Conservation (phyloP, 805 yeast species). For the Candida xiaguanensis region DNA sequence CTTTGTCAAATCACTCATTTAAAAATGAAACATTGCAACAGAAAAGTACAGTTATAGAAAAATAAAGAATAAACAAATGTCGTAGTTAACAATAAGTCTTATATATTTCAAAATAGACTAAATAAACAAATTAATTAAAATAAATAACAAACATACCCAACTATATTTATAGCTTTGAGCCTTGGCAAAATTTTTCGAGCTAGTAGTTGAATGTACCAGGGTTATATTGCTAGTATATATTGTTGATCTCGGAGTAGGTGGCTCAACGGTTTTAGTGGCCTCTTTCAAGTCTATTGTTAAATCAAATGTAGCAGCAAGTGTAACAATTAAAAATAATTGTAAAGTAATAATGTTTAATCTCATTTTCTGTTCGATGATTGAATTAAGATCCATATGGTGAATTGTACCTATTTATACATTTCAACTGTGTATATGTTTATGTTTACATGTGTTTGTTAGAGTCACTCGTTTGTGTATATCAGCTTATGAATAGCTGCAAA, state of each 20-base stretch:
- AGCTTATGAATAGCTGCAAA: too few species aligned
- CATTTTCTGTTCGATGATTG: too few species aligned
- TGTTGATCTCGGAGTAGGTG: background rate
- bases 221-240: background rate
- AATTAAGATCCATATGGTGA: background rate
- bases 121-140: background rate
- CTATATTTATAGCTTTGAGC: background rate
- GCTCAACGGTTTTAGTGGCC: constrained; percentile 2
- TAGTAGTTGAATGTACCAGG: background rate
- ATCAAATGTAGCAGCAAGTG: background rate
- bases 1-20: too few species aligned
- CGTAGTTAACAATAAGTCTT: too few species aligned
- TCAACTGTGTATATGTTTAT: too few species aligned
- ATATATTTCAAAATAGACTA: too few species aligned
- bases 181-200: background rate
- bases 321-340: background rate
- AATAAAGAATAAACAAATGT: too few species aligned
- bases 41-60: too few species aligned
- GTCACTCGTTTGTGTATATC: too few species aligned
- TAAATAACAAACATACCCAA: background rate
- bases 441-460: too few species aligned
- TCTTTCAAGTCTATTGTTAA: background rate
- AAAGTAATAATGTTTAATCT: background rate
- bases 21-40: too few species aligned
- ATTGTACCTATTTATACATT: too few species aligned